phyloP scores from a whole-genome alignment of 2,329 filamentous ascomycete species.

The Truncatella angustata region DNA sequence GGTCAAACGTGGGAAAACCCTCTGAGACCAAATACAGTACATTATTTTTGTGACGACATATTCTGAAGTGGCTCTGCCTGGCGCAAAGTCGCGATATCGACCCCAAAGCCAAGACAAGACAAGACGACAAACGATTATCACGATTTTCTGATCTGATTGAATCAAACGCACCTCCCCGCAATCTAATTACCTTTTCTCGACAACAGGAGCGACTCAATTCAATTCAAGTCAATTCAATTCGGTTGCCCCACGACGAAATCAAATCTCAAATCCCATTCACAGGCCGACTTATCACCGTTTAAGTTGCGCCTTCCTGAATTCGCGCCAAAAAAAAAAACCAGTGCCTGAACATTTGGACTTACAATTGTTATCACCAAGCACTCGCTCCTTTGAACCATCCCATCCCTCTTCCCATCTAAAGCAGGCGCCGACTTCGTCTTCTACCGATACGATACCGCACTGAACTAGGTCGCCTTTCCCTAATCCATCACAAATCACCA shows the following conservation, averaged over 20 bases:
- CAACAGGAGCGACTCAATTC: not conserved
- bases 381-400: too few relatives aligned
- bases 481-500: not conserved
- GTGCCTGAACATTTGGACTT: too few relatives aligned
- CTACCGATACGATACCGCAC: too few relatives aligned
- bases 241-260: conserved; percentile 8
- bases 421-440: not conserved
- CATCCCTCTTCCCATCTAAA: not conserved
- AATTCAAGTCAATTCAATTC: not conserved
- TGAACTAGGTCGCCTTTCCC: not conserved
- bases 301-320: conserved; percentile 4
- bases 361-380: too few relatives aligned
- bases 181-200: conserved; percentile 1
- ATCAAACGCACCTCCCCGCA: too few relatives aligned
- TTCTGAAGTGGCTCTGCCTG: conserved; percentile 19
- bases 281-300: not conserved
- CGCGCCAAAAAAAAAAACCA: not conserved
- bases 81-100: conserved; percentile 17
- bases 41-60: conserved; percentile 11
- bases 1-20: conserved; percentile 10
- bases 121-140: not conserved
- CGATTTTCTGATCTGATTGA: not conserved
- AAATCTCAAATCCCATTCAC: not conserved
- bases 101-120: not conserved
- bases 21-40: conserved; percentile 5